Percentiles rank a stretch among this genome's conserved stretches.
These are phyloP conservation scores for Lecanicillium sp. DNA, from an alignment of 2,329 filamentous ascomycete species.

Conservation along the genomic window DNA sequence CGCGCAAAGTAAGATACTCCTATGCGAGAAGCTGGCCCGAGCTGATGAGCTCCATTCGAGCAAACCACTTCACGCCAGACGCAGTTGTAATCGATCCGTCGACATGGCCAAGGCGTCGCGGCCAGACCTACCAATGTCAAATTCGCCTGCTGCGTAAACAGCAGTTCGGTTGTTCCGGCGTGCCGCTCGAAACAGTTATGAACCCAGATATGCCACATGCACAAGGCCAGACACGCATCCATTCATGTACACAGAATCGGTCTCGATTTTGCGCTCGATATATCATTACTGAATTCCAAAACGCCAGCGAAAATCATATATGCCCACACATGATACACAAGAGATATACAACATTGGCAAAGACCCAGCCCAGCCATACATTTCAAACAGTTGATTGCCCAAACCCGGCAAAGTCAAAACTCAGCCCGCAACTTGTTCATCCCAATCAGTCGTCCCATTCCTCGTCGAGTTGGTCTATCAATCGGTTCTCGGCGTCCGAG, in stretches of 20 bases:
- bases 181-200: too few relatives aligned
- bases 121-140: background rate
- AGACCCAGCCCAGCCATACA: background rate
- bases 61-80: too few relatives aligned
- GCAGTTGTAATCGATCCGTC: too few relatives aligned
- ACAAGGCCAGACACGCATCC: background rate
- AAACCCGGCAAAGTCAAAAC: background rate
- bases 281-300: background rate
- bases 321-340: conserved; percentile 5
- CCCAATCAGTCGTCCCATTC: conserved; percentile 76
- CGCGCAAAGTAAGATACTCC: too few relatives aligned
- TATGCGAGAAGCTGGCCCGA: too few relatives aligned
- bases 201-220: background rate
- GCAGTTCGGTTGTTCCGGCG: too few relatives aligned
- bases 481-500: conserved; percentile 78
- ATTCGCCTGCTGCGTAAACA: too few relatives aligned
- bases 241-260: background rate
- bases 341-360: background rate
- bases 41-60: too few relatives aligned
- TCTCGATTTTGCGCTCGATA: background rate
- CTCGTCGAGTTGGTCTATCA: conserved; percentile 95
- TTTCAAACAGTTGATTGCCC: background rate
- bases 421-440: background rate
- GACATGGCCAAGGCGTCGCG: too few relatives aligned
- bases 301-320: background rate